These are phyloP conservation scores for Exophiala mesophila DNA, from an alignment of 2,329 filamentous ascomycete genomes.

Conservation along the genomic window DNA sequence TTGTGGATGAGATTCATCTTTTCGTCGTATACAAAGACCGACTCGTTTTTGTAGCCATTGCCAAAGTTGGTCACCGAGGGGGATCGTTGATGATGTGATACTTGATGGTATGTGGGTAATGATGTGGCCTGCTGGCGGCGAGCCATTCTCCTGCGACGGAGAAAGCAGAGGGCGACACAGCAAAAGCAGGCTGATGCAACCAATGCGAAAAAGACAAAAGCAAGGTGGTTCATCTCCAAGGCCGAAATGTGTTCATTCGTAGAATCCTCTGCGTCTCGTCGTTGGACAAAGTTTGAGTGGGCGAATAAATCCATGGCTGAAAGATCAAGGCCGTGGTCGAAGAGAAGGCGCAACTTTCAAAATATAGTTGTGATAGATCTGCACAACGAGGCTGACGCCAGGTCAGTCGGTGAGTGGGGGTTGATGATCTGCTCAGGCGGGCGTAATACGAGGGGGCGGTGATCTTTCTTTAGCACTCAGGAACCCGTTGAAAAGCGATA, in stretches of 20 bases:
- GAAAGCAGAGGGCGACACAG: conserved; percentile 62
- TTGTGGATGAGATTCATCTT: conserved; percentile 74
- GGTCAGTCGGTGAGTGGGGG: conserved; percentile 16
- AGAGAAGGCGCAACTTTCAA: not conserved
- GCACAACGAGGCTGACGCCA: conserved; percentile 16
- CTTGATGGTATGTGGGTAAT: conserved; percentile 64
- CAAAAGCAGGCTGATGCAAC: conserved; percentile 67
- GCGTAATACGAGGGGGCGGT: conserved; percentile 1
- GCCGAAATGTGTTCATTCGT: conserved; percentile 44
- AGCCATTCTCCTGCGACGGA: conserved; percentile 63
- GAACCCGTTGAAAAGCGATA: no score
- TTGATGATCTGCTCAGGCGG: conserved; percentile 10
- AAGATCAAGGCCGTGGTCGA: conserved; percentile 6
- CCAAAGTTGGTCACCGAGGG: conserved; percentile 51
- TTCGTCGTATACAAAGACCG: conserved; percentile 71
- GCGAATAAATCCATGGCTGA: conserved; percentile 15
- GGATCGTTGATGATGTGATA: conserved; percentile 49
- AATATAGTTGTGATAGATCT: conserved; percentile 22
- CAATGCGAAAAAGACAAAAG: conserved; percentile 74
- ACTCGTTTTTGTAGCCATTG: conserved; percentile 56
- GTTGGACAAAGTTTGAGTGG: not conserved
- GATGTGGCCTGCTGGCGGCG: conserved; percentile 49
- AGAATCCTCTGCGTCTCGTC: conserved; percentile 13
- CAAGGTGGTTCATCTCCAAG: conserved; percentile 64
- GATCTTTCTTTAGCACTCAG: conserved; percentile 4